Conservation (phyloP, 345 rosid genomes). For the Trapa incisa region DNA sequence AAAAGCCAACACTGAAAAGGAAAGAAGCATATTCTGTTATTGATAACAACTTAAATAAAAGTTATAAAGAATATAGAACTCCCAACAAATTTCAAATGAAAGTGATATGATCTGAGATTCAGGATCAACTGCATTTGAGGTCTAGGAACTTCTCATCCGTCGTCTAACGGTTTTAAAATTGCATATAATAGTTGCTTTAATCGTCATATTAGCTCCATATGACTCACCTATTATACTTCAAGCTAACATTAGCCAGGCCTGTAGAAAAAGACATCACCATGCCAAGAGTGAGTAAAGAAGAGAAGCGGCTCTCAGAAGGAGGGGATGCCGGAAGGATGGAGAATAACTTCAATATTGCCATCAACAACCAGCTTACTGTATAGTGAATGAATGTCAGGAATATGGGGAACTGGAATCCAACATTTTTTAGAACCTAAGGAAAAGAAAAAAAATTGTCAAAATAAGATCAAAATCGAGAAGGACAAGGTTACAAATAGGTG, state of each 20-base stretch:
- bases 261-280: conserved; percentile 88
- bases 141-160: background rate
- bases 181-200: background rate
- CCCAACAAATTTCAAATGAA: too few relatives aligned
- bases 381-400: conserved; percentile 84
- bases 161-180: background rate
- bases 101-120: too few relatives aligned
- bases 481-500: background rate
- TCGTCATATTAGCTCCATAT: background rate
- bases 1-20: conserved; percentile 70
- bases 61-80: too few relatives aligned
- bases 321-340: conserved; percentile 68
- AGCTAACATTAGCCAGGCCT: conserved; percentile 95
- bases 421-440: conserved; percentile 69
- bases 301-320: conserved; percentile 44
- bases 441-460: background rate
- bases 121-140: too few relatives aligned
- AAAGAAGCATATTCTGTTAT: background rate
- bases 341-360: conserved; percentile 68
- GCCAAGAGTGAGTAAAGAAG: conserved; percentile 56
- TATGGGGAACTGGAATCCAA: conserved; percentile 79
- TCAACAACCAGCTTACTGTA: conserved; percentile 55
- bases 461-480: conserved; percentile 2
- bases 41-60: too few relatives aligned
- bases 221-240: conserved; percentile 81